These are phyloP conservation scores for Leccinum ochraceum DNA, from an alignment of 768 basidiomycete species.

Conservation along the genomic window DNA sequence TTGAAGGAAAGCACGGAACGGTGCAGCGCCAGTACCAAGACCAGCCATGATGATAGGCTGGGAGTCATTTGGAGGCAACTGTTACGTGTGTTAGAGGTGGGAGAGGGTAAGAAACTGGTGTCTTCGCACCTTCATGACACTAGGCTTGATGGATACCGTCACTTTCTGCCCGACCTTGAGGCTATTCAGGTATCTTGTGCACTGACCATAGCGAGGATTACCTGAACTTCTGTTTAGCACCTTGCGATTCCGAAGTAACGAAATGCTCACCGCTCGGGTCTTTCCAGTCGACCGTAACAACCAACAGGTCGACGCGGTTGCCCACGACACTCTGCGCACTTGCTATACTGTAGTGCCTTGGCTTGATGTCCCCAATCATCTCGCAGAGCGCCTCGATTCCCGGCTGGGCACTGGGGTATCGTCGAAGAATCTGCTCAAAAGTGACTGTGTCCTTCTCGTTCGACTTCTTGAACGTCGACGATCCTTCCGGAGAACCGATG, in stretches of 20 bases:
- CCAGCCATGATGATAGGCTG: conserved; percentile 99
- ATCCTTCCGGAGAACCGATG: conserved; percentile 91
- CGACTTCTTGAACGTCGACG: conserved; percentile 91
- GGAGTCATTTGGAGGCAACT: conserved; percentile 80
- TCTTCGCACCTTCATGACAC: conserved; percentile 90
- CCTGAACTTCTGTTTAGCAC: conserved; percentile 46
- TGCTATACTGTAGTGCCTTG: conserved; percentile 97
- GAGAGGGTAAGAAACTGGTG: neutral
- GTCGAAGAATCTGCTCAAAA: conserved; percentile 82
- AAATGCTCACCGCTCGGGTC: conserved; percentile 69
- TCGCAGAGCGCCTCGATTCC: conserved; percentile 85
- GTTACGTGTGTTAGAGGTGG: conserved; percentile 15
- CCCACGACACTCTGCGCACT: conserved; percentile 95
- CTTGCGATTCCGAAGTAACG: conserved; percentile 1
- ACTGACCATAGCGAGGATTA: conserved; percentile 83
- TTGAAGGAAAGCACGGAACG: conserved; percentile 99
- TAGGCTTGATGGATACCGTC: conserved; percentile 97
- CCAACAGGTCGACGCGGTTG: conserved; percentile 88
- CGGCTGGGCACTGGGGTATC: conserved; percentile 78
- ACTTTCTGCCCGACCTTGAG: conserved; percentile 88
- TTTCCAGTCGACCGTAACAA: conserved; percentile 96
- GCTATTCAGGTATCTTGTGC: conserved; percentile 89
- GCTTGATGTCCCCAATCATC: conserved; percentile 92
- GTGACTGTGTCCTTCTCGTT: conserved; percentile 93
- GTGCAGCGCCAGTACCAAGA: conserved; percentile 96